Evolutionary conservation across 257 asterid species (phyloP), one percentile per base, ranked within the genome.

Genomic region (Gynochthodes officinalis): DNA sequence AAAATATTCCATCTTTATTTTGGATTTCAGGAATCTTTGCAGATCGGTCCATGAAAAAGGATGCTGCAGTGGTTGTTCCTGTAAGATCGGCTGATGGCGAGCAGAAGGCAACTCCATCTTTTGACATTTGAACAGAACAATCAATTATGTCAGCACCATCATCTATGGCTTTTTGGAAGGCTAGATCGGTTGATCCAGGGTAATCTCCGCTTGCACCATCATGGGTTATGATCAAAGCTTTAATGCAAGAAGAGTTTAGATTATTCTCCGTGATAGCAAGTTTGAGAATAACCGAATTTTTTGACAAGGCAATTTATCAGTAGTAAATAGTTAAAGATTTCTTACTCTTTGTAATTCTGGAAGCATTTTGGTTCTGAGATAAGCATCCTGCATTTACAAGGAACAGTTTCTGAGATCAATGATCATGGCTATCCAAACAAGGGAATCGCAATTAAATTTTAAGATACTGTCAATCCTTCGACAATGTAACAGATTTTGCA

Each of bases 191-290:
- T 15, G 92, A 78, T 27, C 97, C 97, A 0, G 97, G 95, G 81
- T 68, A 89, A 77, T 91, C 98, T 54, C 97, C 98, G 67, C 96
- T 92, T 10, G 96, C 98, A 76, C 99, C 99, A 25, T 89, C 88
- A 71, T 92, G 90, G 49, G 99, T 82, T 85, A 91, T 88, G 82
- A 92, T 74, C 70, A 83, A 79, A 80, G 83, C 97, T 90, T 42
- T 49, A 12, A 30, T 27, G 16, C 32, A 69, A 33, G 39, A 2
- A 28, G 44, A 68, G 14, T 39, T 25, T 13, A n/a, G 46, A 8
- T 39, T n/a, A 70, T 16, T 53, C 2, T 14, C 23, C 5, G 25
- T 25, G 39, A 16, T 21, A 55, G 14, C 30, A 27, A 12, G 28
- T 42, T 30, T 48, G 53, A 48, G 67, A 30, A 7, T 30, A 1